phyloP scores from a whole-genome alignment of 768 basidiomycete genomes.

The Phaeotremella fagi region DNA sequence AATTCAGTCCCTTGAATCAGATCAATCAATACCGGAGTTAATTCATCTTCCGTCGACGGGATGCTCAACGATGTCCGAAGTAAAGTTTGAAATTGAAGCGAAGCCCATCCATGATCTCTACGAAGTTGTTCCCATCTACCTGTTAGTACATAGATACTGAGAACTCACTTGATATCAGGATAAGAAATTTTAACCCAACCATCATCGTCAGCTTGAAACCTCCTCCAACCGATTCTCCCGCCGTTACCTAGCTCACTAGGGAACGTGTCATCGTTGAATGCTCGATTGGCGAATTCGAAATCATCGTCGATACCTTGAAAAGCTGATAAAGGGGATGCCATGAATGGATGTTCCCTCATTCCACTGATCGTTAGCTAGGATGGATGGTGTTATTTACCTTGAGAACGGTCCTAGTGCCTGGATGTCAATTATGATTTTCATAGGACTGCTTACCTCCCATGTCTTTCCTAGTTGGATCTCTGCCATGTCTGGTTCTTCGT shows the following conservation, averaged over 20 bases:
- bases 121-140: conserved; percentile 70
- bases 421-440: not conserved
- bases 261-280: conserved; percentile 22
- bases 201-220: conserved; percentile 16
- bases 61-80: conserved; percentile 64
- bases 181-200: conserved; percentile 32
- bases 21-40: conserved; percentile 55
- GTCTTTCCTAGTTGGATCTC: conserved; percentile 2
- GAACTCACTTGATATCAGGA: conserved; percentile 24
- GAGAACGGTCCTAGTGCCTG: conserved; percentile 38
- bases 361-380: no score
- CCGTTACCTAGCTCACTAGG: conserved; percentile 28
- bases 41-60: conserved; percentile 13
- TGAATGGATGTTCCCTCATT: conserved; percentile 39
- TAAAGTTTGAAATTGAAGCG: conserved; percentile 71
- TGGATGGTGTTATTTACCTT: conserved; percentile 12
- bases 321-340: conserved; percentile 25
- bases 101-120: conserved; percentile 78
- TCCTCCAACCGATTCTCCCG: conserved; percentile 31
- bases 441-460: conserved; percentile 20
- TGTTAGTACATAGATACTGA: not conserved
- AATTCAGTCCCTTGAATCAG: conserved; percentile 73
- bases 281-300: conserved; percentile 26
- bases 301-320: conserved; percentile 20
- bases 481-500: conserved; percentile 7